Conservation (phyloP, 768 basidiomycete species). For the Lentinula edodes region DNA sequence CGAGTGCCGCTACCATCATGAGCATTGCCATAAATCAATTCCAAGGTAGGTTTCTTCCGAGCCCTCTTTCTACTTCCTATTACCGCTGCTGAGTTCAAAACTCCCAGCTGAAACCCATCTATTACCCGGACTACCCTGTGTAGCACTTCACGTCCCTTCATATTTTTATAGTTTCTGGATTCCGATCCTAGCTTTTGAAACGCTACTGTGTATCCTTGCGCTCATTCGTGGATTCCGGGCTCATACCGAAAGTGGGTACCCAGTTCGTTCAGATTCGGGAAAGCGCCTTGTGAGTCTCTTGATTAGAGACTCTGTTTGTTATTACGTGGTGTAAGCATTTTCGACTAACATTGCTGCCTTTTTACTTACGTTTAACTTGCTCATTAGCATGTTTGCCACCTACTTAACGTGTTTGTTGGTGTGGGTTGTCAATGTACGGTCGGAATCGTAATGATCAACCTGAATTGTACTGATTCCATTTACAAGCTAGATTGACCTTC, state of each 20-base stretch:
- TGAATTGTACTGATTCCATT: background rate
- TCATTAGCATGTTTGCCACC: constrained; percentile 45
- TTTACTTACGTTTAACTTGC: background rate
- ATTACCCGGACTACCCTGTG: constrained; percentile 29
- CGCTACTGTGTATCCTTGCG: constrained; percentile 44
- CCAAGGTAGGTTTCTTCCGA: background rate
- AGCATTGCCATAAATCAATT: constrained; percentile 28
- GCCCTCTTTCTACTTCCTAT: background rate
- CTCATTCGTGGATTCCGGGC: constrained; percentile 43
- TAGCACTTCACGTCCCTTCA: constrained; percentile 28
- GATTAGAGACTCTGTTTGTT: constrained; percentile 50
- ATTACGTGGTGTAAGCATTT: constrained; percentile 48
- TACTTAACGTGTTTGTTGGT: constrained; percentile 46
- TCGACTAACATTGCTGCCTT: background rate
- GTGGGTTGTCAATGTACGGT: constrained; percentile 30
- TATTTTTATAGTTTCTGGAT: constrained; percentile 58
- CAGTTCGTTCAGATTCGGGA: constrained; percentile 33
- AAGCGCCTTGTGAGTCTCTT: constrained; percentile 41
- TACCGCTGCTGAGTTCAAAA: background rate
- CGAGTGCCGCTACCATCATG: constrained; percentile 43
- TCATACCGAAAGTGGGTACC: constrained; percentile 27
- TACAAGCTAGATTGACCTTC: constrained; percentile 24
- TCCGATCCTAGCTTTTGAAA: constrained; percentile 51
- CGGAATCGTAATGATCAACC: background rate
- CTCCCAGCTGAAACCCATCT: background rate